Base-by-base conservation (phyloP, 1,284 basidiomycete genomes). In the Vanrija sp. region DNA sequence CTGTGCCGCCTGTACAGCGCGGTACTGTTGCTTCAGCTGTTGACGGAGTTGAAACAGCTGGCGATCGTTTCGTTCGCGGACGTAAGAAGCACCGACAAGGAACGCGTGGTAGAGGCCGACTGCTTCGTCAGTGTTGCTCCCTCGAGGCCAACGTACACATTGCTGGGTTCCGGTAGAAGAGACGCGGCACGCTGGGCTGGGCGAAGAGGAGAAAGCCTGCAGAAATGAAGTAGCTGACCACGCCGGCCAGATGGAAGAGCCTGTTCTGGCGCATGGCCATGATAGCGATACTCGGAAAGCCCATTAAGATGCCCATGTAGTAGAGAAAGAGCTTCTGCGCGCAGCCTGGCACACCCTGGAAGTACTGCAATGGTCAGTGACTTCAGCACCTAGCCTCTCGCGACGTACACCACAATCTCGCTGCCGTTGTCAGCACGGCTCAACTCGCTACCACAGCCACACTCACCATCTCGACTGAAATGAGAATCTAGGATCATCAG, bases 1-100 rank as follows among this genome's bases (percentile, higher is more conserved):
- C 72, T 91, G 89, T 4, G 90, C 90, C 59, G 86, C 86, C 72
- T 91, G 88, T 6, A 88, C 89, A 28, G 87, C 87, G 64, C 83
- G 78, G 51, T 70, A 72, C 47, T 89, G 88, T 4, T 84, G 79
- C 74, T 91, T 91, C 62, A 94, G 83, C 67, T 86, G 85, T 49
- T 84, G 82, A 10, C 85, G 80, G 25, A 87, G 76, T 10, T 80
- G 80, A 64, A 83, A 86, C 58, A 85, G 76, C 46, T 83, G 78
- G 38, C 86, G 77, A 61, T 86, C 84, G 6, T 80, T 79, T 78
- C 83, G 59, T 60, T 79, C 78, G 42, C 48, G 47, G 34, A 76
- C 59, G 64, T 75, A 78, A 46, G 72, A 74, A 3, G 72, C 65
- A 38, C 62, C 68, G 21, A 74, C 63, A 44, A 78, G 49, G 65